These are phyloP conservation scores for Kodamaea jinghongensis DNA, from an alignment of 805 yeast genomes.

Conservation along the genomic window DNA sequence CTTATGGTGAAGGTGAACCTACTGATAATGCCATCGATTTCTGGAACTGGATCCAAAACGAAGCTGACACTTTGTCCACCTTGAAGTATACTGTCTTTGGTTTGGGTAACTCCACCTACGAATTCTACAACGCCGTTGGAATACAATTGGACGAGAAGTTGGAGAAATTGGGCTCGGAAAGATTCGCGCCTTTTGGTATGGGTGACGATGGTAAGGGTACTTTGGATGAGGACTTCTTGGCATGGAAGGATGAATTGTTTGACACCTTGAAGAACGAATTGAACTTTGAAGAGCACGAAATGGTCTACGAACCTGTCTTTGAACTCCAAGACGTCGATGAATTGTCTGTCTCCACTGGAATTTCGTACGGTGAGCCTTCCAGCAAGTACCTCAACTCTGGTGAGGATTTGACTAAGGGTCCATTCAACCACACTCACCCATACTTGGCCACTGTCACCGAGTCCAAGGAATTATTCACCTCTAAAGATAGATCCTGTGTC, in stretches of 20 bases:
- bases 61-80: conserved; percentile 50
- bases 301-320: conserved; percentile 70
- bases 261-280: conserved; percentile 62
- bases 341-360: conserved; percentile 21
- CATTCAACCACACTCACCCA: conserved; percentile 81
- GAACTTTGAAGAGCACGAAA: conserved; percentile 75
- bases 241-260: conserved; percentile 85
- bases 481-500: conserved; percentile 70
- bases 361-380: conserved; percentile 78
- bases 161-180: conserved; percentile 63
- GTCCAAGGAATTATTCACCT: conserved; percentile 69
- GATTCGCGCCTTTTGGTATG: conserved; percentile 75
- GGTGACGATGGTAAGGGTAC: conserved; percentile 97
- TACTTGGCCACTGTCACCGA: conserved; percentile 64
- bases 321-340: conserved; percentile 37
- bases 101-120: conserved; percentile 92
- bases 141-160: conserved; percentile 54
- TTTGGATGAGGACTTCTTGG: conserved; percentile 89
- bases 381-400: conserved; percentile 34
- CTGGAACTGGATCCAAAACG: conserved; percentile 61
- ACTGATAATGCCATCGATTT: conserved; percentile 91
- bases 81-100: conserved; percentile 79
- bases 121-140: conserved; percentile 83
- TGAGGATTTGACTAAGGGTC: conserved; percentile 48
- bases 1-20: conserved; percentile 98